Percentiles rank a stretch among this genome's conserved stretches.
phyloP scores from a whole-genome alignment of 1,139 yeast species.

The Yamadazyma trypodendri region DNA sequence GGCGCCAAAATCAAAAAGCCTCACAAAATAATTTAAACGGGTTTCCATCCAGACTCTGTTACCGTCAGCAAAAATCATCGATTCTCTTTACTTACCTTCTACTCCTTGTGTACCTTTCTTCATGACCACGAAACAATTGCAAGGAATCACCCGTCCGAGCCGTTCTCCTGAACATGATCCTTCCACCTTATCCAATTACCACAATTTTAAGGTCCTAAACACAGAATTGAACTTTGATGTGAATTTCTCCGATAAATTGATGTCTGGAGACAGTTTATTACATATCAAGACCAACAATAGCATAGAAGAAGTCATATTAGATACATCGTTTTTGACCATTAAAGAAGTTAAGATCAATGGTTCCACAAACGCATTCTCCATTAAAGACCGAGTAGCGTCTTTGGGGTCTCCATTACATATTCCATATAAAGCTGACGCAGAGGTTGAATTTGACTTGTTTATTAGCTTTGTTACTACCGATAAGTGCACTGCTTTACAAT shows the following conservation, averaged over 20 bases:
- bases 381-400: conserved; percentile 55
- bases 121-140: conserved; percentile 6
- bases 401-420: conserved; percentile 65
- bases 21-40: not conserved
- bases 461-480: conserved; percentile 66
- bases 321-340: conserved; percentile 64
- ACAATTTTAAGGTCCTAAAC: conserved; percentile 22
- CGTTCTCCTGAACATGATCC: conserved; percentile 54
- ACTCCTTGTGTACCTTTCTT: not conserved
- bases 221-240: conserved; percentile 57
- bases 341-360: conserved; percentile 48
- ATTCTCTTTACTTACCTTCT: too few species aligned
- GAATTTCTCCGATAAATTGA: conserved; percentile 50
- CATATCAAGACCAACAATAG: conserved; percentile 25
- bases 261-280: conserved; percentile 58
- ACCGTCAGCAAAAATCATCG: too few species aligned
- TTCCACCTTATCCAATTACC: conserved; percentile 42
- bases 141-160: conserved; percentile 29
- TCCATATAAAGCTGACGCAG: conserved; percentile 14
- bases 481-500: conserved; percentile 82
- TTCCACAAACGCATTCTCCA: conserved; percentile 24
- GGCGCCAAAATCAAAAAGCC: conserved; percentile 1
- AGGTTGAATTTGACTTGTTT: conserved; percentile 28
- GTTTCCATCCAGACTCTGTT: too few species aligned
- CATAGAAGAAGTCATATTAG: conserved; percentile 50